Base-by-base conservation (phyloP, 2,329 filamentous ascomycete species). In the Fusarium nygamai region DNA sequence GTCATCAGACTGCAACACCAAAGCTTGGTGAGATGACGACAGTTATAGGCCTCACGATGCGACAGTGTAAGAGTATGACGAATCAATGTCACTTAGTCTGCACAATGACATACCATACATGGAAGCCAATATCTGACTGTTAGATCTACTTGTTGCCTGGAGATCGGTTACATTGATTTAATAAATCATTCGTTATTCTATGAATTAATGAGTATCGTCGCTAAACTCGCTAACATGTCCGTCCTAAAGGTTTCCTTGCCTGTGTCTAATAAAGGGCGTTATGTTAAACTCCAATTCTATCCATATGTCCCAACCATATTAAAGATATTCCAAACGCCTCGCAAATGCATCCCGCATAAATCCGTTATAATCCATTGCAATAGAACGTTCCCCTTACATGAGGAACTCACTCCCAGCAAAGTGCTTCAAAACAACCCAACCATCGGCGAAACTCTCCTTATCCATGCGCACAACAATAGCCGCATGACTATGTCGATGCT, bases 391-490 rank as follows among this genome's bases (percentile, higher is more conserved):
- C 8, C 17, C 34, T 69, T 76, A 83, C 36, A 78, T 74, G 69
- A 84, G 64, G 80, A 98, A 98, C 78, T 92, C 92, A 53, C 92
- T 88, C 60, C 92, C 87, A 6, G 95, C 84, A 93, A 94, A 98
- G 84, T 98, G 96, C 78, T 87, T 88, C 64, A 96, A 85, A 39
- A 98, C 94, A 19, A 93, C 81, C 78, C 88, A 90, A 0, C 96
- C 96, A 82, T 98, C 95, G 5, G 88, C 86, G 77, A 95, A 97
- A 2, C 82, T 84, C 59, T 88, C 85, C 80, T 90, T 91, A 44
- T 92, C 89, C 66, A 86, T 89, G 43, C 96, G 89, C 41, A 97
- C 91, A 72, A 98, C 94, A 54, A 98, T 97, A 7, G 95, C 95
- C 0, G 95, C 96, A 82, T 98, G 96, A 68, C 90, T 94, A 80